Evolutionary conservation across 768 basidiomycete species (phyloP).

Genomic region (Pulveroboletus sp.): DNA sequence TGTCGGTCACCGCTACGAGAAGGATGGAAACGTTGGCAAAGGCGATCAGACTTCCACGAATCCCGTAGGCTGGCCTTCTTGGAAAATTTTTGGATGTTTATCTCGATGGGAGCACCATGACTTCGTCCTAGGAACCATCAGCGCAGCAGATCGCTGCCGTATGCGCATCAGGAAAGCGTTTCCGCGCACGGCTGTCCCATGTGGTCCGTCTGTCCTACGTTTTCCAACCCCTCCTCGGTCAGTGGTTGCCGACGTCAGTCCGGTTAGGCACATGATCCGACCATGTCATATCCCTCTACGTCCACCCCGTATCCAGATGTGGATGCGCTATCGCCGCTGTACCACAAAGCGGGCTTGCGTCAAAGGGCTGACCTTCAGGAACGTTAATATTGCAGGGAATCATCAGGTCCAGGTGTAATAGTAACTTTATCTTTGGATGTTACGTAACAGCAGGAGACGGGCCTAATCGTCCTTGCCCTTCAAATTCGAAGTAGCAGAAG

Average conservation of each 20-base stretch:
- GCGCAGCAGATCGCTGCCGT: conserved; percentile 10
- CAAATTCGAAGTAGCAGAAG: conserved; percentile 16
- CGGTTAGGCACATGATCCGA: neutral
- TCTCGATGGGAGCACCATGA: conserved; percentile 11
- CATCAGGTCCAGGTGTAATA: conserved; percentile 14
- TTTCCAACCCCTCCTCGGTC: neutral
- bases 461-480: conserved; percentile 3
- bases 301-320: neutral
- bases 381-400: conserved; percentile 15
- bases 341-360: neutral
- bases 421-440: conserved; percentile 22
- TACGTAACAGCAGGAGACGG: conserved; percentile 20
- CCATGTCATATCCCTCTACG: neutral
- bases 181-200: neutral
- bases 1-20: neutral
- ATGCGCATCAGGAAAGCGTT: neutral
- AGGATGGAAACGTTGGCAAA: neutral
- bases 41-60: conserved; percentile 14
- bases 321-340: neutral
- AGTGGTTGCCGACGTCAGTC: neutral
- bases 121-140: conserved; percentile 23
- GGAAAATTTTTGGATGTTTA: conserved; percentile 11
- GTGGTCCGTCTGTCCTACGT: too few relatives aligned
- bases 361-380: conserved; percentile 9
- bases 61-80: conserved; percentile 9